Conservation (phyloP, 306 rosid species). For the Myrica gale region DNA sequence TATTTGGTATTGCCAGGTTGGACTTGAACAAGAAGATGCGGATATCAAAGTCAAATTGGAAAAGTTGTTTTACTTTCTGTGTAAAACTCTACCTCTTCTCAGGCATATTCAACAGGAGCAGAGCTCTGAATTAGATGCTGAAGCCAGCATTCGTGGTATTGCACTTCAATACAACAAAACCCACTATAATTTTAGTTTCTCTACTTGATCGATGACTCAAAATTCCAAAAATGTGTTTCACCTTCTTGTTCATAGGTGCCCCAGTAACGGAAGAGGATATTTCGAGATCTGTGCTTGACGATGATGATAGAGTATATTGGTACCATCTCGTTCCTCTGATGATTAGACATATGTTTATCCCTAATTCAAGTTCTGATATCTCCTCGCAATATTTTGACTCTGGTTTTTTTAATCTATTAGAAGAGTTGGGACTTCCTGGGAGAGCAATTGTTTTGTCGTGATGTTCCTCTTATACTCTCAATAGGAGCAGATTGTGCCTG, state of each 20-base stretch:
- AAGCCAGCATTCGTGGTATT: conserved; percentile 45
- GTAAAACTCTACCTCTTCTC: conserved; percentile 56
- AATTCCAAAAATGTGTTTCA: conserved; percentile 15
- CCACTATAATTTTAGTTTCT: conserved; percentile 14
- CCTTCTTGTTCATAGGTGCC: conserved; percentile 38
- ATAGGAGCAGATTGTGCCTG: background rate
- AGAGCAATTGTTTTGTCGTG: background rate
- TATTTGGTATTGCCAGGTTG: conserved; percentile 36
- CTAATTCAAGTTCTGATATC: conserved; percentile 16
- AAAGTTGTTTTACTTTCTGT: conserved; percentile 52
- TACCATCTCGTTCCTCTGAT: conserved; percentile 35
- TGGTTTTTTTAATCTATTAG: conserved; percentile 10
- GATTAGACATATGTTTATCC: conserved; percentile 21
- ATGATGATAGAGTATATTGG: conserved; percentile 70
- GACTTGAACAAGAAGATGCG: conserved; percentile 41
- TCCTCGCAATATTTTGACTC: conserved; percentile 13
- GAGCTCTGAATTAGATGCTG: conserved; percentile 47
- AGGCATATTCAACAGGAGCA: conserved; percentile 54
- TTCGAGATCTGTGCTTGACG: conserved; percentile 41
- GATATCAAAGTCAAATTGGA: conserved; percentile 39
- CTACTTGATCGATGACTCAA: conserved; percentile 17
- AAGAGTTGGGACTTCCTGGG: background rate
- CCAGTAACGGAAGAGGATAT: conserved; percentile 47
- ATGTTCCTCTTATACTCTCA: no score
- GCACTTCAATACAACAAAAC: conserved; percentile 21